These are phyloP conservation scores for Filosporella fistucella DNA, from an alignment of 495 filamentous ascomycete genomes.

Conservation along the genomic window DNA sequence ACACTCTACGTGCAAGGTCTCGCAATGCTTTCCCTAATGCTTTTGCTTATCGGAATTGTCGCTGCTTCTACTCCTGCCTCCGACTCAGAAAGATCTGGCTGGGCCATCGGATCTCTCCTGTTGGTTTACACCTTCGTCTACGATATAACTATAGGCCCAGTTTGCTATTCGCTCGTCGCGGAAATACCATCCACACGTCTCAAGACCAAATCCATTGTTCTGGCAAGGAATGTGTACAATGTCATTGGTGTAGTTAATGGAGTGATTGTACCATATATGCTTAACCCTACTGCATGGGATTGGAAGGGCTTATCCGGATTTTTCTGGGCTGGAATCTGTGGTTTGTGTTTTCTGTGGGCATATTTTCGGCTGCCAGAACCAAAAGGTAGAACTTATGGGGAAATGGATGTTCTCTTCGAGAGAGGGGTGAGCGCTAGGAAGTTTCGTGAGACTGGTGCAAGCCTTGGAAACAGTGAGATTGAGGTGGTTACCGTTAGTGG, in stretches of 20 bases:
- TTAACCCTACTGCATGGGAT: constrained; percentile 44
- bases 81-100: constrained; percentile 17
- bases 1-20: constrained; percentile 18
- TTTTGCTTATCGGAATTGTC: constrained; percentile 17
- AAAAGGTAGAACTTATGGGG: constrained; percentile 62
- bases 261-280: constrained; percentile 46
- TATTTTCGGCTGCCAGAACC: constrained; percentile 69
- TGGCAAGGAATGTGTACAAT: constrained; percentile 53
- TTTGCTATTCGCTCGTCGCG: constrained; percentile 57
- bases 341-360: constrained; percentile 35
- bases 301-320: constrained; percentile 50
- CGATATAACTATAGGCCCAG: constrained; percentile 54
- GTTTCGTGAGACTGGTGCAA: constrained; percentile 57
- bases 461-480: too few relatives aligned
- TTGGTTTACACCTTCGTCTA: constrained; percentile 50
- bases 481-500: too few relatives aligned
- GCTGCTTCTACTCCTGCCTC: too few relatives aligned
- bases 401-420: constrained; percentile 69
- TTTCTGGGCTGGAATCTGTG: constrained; percentile 51
- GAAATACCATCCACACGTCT: constrained; percentile 53
- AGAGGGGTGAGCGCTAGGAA: constrained; percentile 57
- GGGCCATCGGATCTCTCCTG: constrained; percentile 48
- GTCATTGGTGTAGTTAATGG: constrained; percentile 40
- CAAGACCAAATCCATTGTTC: constrained; percentile 50
- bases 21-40: constrained; percentile 12